A percentile compares a stretch with the other conserved stretches of the same genome.
Evolutionary conservation across 2,329 filamentous ascomycete genomes (phyloP).

Genomic region (Paraconiothyrium brasiliense): DNA sequence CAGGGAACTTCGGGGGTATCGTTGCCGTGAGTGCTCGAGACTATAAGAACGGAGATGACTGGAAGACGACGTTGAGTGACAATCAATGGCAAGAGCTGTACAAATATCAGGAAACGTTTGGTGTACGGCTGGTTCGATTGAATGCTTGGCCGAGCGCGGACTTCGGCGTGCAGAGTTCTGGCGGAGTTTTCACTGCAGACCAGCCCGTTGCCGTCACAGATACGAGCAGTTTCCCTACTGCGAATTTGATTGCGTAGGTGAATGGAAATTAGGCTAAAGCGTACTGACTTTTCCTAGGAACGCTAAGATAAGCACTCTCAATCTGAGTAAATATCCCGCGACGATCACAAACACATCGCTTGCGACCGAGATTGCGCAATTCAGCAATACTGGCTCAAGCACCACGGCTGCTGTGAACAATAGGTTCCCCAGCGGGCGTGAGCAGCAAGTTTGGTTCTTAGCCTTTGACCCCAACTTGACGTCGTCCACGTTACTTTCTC

Average conservation of each 20-base stretch:
- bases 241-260: slow-evolving; percentile 58
- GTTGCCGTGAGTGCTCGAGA: slow-evolving; percentile 61
- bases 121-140: slow-evolving; percentile 66
- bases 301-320: slow-evolving; percentile 29
- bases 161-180: slow-evolving; percentile 52
- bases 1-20: slow-evolving; percentile 67
- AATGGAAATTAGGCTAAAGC: background rate
- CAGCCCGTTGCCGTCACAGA: slow-evolving; percentile 59
- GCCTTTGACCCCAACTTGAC: slow-evolving; percentile 58
- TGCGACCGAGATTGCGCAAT: slow-evolving; percentile 63
- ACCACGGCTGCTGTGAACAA: slow-evolving; percentile 66
- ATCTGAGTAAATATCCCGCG: slow-evolving; percentile 66
- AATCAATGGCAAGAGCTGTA: slow-evolving; percentile 65
- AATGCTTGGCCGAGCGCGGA: slow-evolving; percentile 63
- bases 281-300: slow-evolving; percentile 17
- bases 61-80: slow-evolving; percentile 59
- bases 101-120: slow-evolving; percentile 64
- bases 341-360: slow-evolving; percentile 60
- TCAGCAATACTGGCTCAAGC: slow-evolving; percentile 50
- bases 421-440: slow-evolving; percentile 56
- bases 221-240: slow-evolving; percentile 60
- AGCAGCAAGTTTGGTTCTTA: slow-evolving; percentile 69
- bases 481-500: slow-evolving; percentile 65
- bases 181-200: slow-evolving; percentile 28
- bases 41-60: slow-evolving; percentile 56